These are phyloP conservation scores for Epichloe sibirici DNA, from an alignment of 2,329 filamentous ascomycete species.

Conservation along the genomic window DNA sequence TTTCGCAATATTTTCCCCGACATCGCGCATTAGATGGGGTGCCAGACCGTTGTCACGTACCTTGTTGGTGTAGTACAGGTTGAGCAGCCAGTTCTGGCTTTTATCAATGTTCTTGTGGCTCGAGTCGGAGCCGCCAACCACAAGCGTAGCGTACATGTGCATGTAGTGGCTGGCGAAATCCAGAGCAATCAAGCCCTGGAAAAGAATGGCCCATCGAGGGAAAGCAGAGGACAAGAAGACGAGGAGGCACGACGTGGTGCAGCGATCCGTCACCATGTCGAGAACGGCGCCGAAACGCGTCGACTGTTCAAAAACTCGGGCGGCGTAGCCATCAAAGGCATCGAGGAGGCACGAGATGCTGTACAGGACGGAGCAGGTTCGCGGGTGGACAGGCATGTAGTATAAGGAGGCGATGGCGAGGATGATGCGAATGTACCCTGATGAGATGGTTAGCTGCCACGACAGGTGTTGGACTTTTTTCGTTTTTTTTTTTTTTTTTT, in stretches of 20 bases:
- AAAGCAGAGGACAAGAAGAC: constrained; percentile 93
- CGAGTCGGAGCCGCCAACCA: constrained; percentile 67
- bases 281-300: constrained; percentile 93
- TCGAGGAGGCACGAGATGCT: constrained; percentile 90
- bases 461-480: not conserved
- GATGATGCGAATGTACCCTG: constrained; percentile 67
- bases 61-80: constrained; percentile 96
- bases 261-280: constrained; percentile 98
- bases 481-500: not conserved
- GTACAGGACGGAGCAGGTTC: constrained; percentile 85
- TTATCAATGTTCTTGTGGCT: constrained; percentile 93
- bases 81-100: constrained; percentile 76
- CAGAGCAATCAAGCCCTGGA: constrained; percentile 84
- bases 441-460: constrained; percentile 1
- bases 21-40: not conserved
- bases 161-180: constrained; percentile 96
- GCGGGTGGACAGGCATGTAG: constrained; percentile 98
- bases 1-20: constrained; percentile 9
- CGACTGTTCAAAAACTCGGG: constrained; percentile 67
- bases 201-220: constrained; percentile 84
- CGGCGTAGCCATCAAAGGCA: constrained; percentile 89
- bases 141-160: constrained; percentile 94
- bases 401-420: constrained; percentile 85
- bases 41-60: constrained; percentile 35
- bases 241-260: constrained; percentile 87